A percentile compares a stretch with the other conserved stretches of the same genome.
These are phyloP conservation scores for Fusarium pseudoanthophilum DNA, from an alignment of 2,329 filamentous ascomycete genomes.

Conservation along the genomic window DNA sequence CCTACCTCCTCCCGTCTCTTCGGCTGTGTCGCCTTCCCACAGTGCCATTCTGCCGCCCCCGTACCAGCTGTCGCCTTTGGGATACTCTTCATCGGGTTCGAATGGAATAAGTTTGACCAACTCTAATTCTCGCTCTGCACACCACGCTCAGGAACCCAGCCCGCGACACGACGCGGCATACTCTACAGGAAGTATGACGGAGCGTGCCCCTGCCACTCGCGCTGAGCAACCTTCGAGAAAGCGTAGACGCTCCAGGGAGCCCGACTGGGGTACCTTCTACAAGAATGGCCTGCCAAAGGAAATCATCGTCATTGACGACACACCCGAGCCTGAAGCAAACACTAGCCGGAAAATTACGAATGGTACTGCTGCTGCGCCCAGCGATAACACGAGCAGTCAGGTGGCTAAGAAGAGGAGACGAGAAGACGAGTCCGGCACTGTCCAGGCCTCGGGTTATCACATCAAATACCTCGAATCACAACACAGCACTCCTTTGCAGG, in stretches of 20 bases:
- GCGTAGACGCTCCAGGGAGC: conserved; percentile 69
- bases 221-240: conserved; percentile 56
- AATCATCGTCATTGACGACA: conserved; percentile 86
- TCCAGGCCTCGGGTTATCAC: conserved; percentile 74
- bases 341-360: conserved; percentile 54
- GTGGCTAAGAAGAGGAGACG: conserved; percentile 80
- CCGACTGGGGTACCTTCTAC: conserved; percentile 85
- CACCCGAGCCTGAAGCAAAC: conserved; percentile 66
- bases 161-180: conserved; percentile 44
- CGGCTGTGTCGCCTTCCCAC: conserved; percentile 42
- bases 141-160: conserved; percentile 47
- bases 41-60: conserved; percentile 42
- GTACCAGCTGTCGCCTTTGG: conserved; percentile 45
- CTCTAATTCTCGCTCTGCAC: conserved; percentile 44
- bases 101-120: conserved; percentile 49
- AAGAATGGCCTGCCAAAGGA: conserved; percentile 85
- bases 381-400: conserved; percentile 54
- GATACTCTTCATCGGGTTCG: conserved; percentile 47
- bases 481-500: conserved; percentile 76
- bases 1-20: conserved; percentile 46
- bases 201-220: conserved; percentile 44
- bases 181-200: conserved; percentile 42
- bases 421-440: conserved; percentile 62
- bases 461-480: conserved; percentile 76
- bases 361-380: conserved; percentile 47